A percentile compares a stretch with the other conserved stretches of the same genome.
Conservation (phyloP, 805 yeast genomes). For the Myxozyma sirexii region DNA sequence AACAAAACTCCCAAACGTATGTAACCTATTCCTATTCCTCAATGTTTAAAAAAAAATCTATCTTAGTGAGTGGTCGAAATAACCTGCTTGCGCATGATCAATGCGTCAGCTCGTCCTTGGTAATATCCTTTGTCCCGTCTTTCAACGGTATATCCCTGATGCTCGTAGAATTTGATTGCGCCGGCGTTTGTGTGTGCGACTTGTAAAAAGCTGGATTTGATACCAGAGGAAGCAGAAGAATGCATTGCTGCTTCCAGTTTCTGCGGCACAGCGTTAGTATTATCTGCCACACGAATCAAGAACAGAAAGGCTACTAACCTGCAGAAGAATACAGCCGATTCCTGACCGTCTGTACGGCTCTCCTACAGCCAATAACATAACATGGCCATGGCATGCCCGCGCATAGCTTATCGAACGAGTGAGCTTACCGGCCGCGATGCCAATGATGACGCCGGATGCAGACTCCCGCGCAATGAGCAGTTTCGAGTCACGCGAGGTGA, state of each 20-base stretch:
- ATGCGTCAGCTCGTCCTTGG: slow-evolving; percentile 7
- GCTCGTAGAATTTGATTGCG: slow-evolving; percentile 22
- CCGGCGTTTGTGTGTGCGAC: slow-evolving; percentile 17
- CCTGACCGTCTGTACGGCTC: slow-evolving; percentile 21
- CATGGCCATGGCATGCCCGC: slow-evolving; percentile 12
- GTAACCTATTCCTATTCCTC: neutral
- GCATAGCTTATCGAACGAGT: neutral
- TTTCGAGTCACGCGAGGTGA: slow-evolving; percentile 13
- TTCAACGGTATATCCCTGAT: slow-evolving; percentile 17
- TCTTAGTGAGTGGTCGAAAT: neutral
- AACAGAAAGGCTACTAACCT: slow-evolving; percentile 7
- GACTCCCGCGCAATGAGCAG: slow-evolving; percentile 10
- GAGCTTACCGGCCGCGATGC: slow-evolving; percentile 22
- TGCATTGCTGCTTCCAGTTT: slow-evolving; percentile 9
- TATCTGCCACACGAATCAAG: neutral
- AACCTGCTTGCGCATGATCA: slow-evolving; percentile 22
- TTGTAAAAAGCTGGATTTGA: slow-evolving; percentile 13
- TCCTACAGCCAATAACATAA: slow-evolving; percentile 31
- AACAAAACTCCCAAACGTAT: too few relatives aligned
- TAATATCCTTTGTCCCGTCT: slow-evolving; percentile 18
- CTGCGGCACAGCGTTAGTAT: neutral
- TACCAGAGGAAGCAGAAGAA: neutral
- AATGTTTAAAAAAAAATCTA: too few relatives aligned
- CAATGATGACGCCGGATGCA: slow-evolving; percentile 5
- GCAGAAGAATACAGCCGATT: slow-evolving; percentile 17